Evolutionary conservation across 2,329 filamentous ascomycete genomes (phyloP), one percentile per base, ranked within the genome.

Genomic region (Aspergillus jensenii): DNA sequence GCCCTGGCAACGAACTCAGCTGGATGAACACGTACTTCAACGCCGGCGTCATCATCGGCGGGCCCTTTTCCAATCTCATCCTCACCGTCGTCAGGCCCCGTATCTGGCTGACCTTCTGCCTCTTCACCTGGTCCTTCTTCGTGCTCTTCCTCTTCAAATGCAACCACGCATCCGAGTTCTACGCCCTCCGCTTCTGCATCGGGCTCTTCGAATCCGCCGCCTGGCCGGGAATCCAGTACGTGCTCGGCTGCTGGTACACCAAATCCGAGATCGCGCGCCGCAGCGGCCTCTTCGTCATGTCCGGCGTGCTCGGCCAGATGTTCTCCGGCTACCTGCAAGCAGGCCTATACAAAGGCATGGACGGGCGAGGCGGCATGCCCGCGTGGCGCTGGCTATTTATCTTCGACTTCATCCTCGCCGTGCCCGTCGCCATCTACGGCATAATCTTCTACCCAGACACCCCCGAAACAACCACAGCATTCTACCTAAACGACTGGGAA

Each of bases 1-100:
- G 76, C 43, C 60, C 69, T 79, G 19, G 75, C 68, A n/a, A 47
- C 45, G 45, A 47, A 17, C 45, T 47, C 45, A 47, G 45, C 45
- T 79, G 75, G 74, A 76, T 79, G 68, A 78, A 76, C 43, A 81
- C 78, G 0, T 79, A 74, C 59, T 81, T 79, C 64, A 75, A 67
- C 44, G 71, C 77, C 14, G 79, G 77, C 27, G 70, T 69, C 4
- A 74, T 79, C 44, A 59, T 80, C 14, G 77, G 76, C 11, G 58
- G 52, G 1, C 55, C 55, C 3, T 46, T 59, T 19, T 56, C 40
- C n/a, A 60, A 55, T 35, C 72, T 70, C 2, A 65, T 73, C 0
- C 68, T 76, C 33, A 78, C 78, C 35, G 62, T 79, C 21, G 65
- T 80, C 61, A 71, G 70, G 2, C 78, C 76, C 68, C 73, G 0